phyloP scores from a whole-genome alignment of 1,284 basidiomycete genomes.

The Malassezia japonica region DNA sequence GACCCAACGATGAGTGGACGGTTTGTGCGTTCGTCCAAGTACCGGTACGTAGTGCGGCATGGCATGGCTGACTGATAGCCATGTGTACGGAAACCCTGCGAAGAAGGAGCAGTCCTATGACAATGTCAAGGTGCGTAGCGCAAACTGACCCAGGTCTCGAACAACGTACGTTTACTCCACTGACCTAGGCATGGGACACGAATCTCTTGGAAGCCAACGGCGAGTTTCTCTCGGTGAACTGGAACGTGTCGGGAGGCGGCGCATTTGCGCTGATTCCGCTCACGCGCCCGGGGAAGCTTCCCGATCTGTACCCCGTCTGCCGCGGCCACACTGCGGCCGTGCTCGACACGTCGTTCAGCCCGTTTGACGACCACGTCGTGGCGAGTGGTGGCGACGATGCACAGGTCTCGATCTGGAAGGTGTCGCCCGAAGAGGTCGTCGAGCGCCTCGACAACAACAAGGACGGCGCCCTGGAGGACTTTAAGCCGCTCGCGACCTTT shows the following conservation, averaged over 20 bases:
- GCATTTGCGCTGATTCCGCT: conserved; percentile 86
- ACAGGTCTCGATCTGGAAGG: conserved; percentile 77
- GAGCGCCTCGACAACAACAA: conserved; percentile 51
- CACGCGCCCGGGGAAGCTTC: conserved; percentile 57
- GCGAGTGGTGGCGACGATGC: conserved; percentile 89
- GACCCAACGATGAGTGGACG: conserved; percentile 44
- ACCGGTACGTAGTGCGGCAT: conserved; percentile 49
- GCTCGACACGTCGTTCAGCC: conserved; percentile 95
- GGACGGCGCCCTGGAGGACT: conserved; percentile 52
- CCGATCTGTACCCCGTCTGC: conserved; percentile 83
- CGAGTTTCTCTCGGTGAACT: conserved; percentile 75
- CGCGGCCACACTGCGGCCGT: conserved; percentile 70
- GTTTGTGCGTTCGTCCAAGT: conserved; percentile 58
- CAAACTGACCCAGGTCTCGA: conserved; percentile 24
- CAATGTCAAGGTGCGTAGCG: conserved; percentile 62
- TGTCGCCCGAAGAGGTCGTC: conserved; percentile 54
- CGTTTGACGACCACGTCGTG: conserved; percentile 80
- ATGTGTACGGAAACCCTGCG: conserved; percentile 64
- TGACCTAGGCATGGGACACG: conserved; percentile 73
- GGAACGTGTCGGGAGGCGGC: conserved; percentile 85
- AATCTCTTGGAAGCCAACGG: conserved; percentile 71
- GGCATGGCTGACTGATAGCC: conserved; percentile 52
- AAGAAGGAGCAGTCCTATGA: conserved; percentile 56
- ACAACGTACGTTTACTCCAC: conserved; percentile 27
- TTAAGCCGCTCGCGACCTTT: conserved; percentile 59